phyloP scores from a whole-genome alignment of 2,329 filamentous ascomycete genomes.

The Exophiala sp. region DNA sequence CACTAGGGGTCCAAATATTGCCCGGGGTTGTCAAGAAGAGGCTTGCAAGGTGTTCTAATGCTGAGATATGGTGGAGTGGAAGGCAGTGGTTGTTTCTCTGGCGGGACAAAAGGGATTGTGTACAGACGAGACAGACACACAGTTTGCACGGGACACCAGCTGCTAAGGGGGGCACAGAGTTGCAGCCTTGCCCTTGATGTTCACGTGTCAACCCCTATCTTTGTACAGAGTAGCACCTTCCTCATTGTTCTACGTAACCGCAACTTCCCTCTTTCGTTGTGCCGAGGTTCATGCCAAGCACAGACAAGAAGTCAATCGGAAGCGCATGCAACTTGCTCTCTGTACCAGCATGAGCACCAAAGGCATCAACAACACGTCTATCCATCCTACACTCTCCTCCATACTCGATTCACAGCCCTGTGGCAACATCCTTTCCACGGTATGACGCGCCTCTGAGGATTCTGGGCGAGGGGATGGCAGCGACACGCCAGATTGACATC shows the following conservation, averaged over 20 bases:
- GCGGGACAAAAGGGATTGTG: background rate
- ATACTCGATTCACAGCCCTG: too few species aligned
- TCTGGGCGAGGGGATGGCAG: background rate
- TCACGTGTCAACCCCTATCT: background rate
- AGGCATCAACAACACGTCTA: background rate
- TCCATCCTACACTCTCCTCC: background rate
- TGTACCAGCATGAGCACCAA: too few species aligned
- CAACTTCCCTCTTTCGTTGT: background rate
- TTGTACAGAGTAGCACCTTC: too few species aligned
- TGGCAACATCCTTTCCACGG: background rate
- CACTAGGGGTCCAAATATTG: too few species aligned
- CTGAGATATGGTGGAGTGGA: background rate
- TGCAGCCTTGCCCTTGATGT: background rate
- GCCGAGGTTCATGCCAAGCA: background rate
- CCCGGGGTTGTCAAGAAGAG: too few species aligned
- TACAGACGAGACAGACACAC: background rate
- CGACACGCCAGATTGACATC: slow-evolving; percentile 3
- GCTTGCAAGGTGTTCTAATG: background rate
- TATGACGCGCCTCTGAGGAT: background rate
- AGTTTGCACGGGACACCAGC: too few species aligned
- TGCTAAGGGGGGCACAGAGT: background rate
- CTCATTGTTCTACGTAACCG: too few species aligned
- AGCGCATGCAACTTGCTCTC: too few species aligned
- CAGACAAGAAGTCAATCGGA: background rate
- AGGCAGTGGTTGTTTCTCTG: background rate